These are phyloP conservation scores for Moricandia arvensis DNA, from an alignment of 345 rosid genomes.

Conservation along the genomic window DNA sequence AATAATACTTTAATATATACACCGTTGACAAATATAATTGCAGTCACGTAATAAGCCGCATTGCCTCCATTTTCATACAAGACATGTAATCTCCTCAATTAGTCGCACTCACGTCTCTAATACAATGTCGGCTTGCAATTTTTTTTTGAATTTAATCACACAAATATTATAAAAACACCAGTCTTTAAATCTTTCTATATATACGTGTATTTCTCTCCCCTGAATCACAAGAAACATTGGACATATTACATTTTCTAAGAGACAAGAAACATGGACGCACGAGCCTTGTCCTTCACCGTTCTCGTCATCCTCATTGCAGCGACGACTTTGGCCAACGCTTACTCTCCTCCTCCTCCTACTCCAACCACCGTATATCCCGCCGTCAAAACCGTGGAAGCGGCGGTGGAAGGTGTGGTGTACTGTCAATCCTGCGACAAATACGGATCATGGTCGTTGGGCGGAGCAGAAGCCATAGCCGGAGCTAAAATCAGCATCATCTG, in stretches of 20 bases:
- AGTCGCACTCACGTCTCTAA: conserved; percentile 34
- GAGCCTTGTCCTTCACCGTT: conserved; percentile 27
- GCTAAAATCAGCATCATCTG: conserved; percentile 79
- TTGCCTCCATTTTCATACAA: conserved; percentile 1
- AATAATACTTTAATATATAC: neutral
- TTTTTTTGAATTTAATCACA: neutral
- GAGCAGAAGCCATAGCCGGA: conserved; percentile 61
- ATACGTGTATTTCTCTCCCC: neutral
- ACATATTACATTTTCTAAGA: neutral
- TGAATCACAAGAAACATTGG: conserved; percentile 40
- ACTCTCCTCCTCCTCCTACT: conserved; percentile 22
- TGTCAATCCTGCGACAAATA: conserved; percentile 67
- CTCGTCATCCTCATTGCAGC: conserved; percentile 33
- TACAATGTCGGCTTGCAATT: neutral
- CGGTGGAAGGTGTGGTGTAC: conserved; percentile 81
- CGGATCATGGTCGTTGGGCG: conserved; percentile 70
- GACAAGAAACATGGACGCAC: conserved; percentile 21
- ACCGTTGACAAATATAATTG: conserved; percentile 38
- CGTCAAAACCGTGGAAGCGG: conserved; percentile 47
- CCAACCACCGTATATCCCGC: conserved; percentile 32
- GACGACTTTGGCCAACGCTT: conserved; percentile 34
- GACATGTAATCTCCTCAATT: conserved; percentile 14
- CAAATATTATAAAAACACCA: neutral
- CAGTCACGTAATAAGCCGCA: conserved; percentile 35
- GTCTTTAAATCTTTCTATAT: neutral